A percentile compares a stretch with the other conserved stretches of the same genome.
phyloP scores from a whole-genome alignment of 192 early-diverging fungal genomes.

The Backusella psychrophila region DNA sequence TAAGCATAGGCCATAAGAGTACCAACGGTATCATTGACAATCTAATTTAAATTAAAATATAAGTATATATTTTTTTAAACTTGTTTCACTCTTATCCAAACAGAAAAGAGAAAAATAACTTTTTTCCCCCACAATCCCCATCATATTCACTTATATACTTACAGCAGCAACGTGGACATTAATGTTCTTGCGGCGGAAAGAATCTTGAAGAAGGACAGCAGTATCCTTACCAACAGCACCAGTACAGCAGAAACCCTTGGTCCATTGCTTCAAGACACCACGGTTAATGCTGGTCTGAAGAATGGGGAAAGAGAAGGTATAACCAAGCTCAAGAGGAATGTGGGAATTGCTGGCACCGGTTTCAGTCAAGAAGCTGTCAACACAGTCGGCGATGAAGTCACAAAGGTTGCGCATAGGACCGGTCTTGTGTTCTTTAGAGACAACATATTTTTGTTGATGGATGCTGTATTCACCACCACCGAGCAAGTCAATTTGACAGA shows the following conservation, averaged over 20 bases:
- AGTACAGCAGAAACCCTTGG: slow-evolving; percentile 83
- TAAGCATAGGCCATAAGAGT: slow-evolving; percentile 87
- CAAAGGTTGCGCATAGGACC: slow-evolving; percentile 53
- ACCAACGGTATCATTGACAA: slow-evolving; percentile 98
- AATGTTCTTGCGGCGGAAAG: slow-evolving; percentile 70
- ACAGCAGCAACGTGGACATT: slow-evolving; percentile 62
- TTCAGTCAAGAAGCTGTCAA: slow-evolving; percentile 69
- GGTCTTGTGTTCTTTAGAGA: slow-evolving; percentile 65
- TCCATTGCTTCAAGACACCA: slow-evolving; percentile 72
- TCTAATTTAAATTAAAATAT: slow-evolving; percentile 19
- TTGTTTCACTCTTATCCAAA: not conserved
- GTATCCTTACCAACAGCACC: slow-evolving; percentile 76
- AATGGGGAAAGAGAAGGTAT: slow-evolving; percentile 96
- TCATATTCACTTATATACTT: not conserved
- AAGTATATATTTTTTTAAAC: not conserved
- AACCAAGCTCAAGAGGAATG: slow-evolving; percentile 63
- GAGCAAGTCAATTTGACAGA: slow-evolving; percentile 79
- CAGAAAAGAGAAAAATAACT: not conserved
- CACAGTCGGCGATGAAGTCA: slow-evolving; percentile 87
- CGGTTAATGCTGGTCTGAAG: slow-evolving; percentile 74
- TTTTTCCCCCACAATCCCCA: not conserved
- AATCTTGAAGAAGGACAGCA: slow-evolving; percentile 76
- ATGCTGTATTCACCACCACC: slow-evolving; percentile 72
- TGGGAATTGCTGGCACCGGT: slow-evolving; percentile 52
- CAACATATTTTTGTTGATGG: slow-evolving; percentile 75